Conservation (phyloP, 139 green algal species). For the Zygnema cylindricum region DNA sequence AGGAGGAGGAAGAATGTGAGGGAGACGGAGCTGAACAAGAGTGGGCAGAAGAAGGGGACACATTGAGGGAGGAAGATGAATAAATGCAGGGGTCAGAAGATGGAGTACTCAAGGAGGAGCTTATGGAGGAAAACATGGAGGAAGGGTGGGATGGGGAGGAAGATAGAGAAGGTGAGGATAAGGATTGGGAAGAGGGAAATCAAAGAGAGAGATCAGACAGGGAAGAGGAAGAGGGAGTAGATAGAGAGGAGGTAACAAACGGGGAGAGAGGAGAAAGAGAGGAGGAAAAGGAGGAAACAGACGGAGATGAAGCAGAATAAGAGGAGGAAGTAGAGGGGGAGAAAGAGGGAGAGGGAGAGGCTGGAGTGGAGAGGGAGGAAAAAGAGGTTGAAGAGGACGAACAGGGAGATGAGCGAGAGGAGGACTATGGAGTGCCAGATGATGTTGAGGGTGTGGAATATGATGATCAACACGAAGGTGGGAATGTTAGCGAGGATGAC, state of each 20-base stretch:
- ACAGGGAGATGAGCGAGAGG: background rate
- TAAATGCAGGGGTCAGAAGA: background rate
- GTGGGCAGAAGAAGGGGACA: background rate
- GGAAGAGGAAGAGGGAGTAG: no score
- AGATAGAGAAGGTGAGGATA: background rate
- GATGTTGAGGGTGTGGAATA: background rate
- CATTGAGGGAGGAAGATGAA: background rate
- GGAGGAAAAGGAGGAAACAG: background rate
- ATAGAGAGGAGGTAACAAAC: no score
- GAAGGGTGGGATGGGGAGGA: background rate
- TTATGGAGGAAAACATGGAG: background rate
- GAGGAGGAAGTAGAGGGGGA: no score
- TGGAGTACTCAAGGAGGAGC: background rate
- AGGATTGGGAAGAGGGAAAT: no score
- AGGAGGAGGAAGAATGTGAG: background rate
- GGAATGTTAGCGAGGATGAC: background rate
- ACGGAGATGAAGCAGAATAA: no score
- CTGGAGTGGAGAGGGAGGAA: background rate
- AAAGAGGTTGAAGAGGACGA: background rate
- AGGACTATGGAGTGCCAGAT: background rate
- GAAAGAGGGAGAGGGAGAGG: no score
- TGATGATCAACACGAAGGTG: background rate
- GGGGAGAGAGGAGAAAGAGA: background rate
- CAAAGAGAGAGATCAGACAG: no score
- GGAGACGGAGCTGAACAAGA: background rate